Conservation (phyloP, 768 basidiomycete species). For the Porphyrellus cyaneotinctus region DNA sequence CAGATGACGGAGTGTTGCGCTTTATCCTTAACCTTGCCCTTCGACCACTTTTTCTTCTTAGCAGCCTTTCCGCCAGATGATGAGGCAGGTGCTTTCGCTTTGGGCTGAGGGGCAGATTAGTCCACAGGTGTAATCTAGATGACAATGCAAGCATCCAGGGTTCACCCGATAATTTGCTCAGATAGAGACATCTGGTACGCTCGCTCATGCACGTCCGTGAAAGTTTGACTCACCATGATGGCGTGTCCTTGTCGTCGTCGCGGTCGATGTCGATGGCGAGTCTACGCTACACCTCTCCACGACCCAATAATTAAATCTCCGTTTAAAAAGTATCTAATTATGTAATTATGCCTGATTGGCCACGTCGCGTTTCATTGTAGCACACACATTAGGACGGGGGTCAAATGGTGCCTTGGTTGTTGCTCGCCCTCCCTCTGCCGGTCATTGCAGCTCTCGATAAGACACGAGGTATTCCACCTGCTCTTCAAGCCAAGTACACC, state of each 20-base stretch:
- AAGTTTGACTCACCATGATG: slow-evolving; percentile 29
- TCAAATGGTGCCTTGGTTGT: slow-evolving; percentile 49
- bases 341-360: slow-evolving; percentile 12
- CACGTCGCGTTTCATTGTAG: not conserved
- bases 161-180: slow-evolving; percentile 4
- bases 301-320: slow-evolving; percentile 22
- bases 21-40: slow-evolving; percentile 99
- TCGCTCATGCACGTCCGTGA: not conserved
- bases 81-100: slow-evolving; percentile 65
- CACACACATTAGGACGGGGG: not conserved
- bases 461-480: slow-evolving; percentile 56
- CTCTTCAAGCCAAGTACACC: slow-evolving; percentile 51
- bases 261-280: slow-evolving; percentile 24
- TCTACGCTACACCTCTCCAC: not conserved
- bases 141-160: slow-evolving; percentile 22
- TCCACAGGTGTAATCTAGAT: slow-evolving; percentile 15
- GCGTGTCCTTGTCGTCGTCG: slow-evolving; percentile 21
- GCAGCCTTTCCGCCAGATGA: slow-evolving; percentile 79
- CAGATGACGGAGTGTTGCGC: slow-evolving; percentile 93
- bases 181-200: not conserved
- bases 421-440: slow-evolving; percentile 38
- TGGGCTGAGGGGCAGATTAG: slow-evolving; percentile 50
- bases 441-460: slow-evolving; percentile 43
- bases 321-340: slow-evolving; percentile 14
- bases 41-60: slow-evolving; percentile 99